A percentile compares a stretch with the other conserved stretches of the same genome.
These are phyloP conservation scores for Colletotrichum higginsianum DNA, from an alignment of 2,329 filamentous ascomycete species.

Conservation along the genomic window DNA sequence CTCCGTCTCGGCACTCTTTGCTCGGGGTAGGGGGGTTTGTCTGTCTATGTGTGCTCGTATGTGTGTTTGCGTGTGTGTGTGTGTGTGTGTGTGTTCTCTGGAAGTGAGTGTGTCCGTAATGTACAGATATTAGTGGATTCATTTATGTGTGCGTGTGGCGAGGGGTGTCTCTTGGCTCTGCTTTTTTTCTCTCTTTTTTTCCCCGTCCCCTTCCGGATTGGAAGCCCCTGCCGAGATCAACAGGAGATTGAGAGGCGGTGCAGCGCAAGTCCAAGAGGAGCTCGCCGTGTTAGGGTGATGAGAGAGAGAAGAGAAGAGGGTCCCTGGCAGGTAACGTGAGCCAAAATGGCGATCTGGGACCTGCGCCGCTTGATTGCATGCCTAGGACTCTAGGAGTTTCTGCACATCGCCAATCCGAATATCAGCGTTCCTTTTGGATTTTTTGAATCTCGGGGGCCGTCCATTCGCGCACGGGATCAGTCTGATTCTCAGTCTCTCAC, in stretches of 20 bases:
- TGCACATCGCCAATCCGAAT: constrained; percentile 2
- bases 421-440: background rate
- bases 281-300: constrained; percentile 25
- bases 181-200: background rate
- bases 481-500: background rate
- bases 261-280: constrained; percentile 13
- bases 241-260: constrained; percentile 37
- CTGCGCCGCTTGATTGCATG: constrained; percentile 18
- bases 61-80: too few relatives aligned
- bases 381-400: constrained; percentile 9
- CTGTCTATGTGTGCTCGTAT: too few relatives aligned
- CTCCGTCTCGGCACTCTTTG: constrained; percentile 31
- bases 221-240: constrained; percentile 33
- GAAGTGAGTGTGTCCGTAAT: too few relatives aligned
- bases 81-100: too few relatives aligned
- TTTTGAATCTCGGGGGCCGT: background rate
- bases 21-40: background rate
- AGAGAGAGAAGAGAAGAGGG: constrained; percentile 17
- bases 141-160: background rate
- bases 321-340: constrained; percentile 9
- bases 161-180: constrained; percentile 27
- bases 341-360: constrained; percentile 32
- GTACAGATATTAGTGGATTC: too few relatives aligned
- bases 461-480: background rate
- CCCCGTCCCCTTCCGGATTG: constrained; percentile 22